These are phyloP conservation scores for Erodium moschatum DNA, from an alignment of 441 rosid species.

Conservation along the genomic window DNA sequence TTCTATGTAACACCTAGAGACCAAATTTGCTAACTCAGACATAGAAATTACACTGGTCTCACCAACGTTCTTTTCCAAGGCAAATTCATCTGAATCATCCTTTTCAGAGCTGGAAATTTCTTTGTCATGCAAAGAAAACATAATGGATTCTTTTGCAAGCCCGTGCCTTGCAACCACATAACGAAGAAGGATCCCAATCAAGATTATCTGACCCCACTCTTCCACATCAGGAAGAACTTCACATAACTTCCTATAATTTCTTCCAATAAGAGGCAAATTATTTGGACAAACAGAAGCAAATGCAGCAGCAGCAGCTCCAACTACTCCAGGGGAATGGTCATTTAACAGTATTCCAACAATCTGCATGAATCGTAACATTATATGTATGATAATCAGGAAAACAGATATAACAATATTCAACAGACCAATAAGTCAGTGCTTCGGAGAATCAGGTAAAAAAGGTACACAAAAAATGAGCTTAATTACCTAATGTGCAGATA, in stretches of 20 bases:
- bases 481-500: too few relatives aligned
- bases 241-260: constrained; percentile 63
- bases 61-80: constrained; percentile 29
- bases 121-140: constrained; percentile 47
- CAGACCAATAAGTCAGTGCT: too few relatives aligned
- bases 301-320: constrained; percentile 93
- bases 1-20: constrained; percentile 74
- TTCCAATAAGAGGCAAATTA: constrained; percentile 58
- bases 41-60: constrained; percentile 27
- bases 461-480: too few relatives aligned
- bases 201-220: constrained; percentile 94
- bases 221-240: constrained; percentile 93
- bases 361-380: constrained; percentile 38
- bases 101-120: constrained; percentile 37
- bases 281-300: constrained; percentile 78
- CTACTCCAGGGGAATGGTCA: constrained; percentile 83
- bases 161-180: constrained; percentile 81
- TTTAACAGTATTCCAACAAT: constrained; percentile 62
- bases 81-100: constrained; percentile 34
- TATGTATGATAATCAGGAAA: background rate
- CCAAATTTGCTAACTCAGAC: constrained; percentile 36
- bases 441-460: too few relatives aligned
- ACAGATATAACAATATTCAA: background rate
- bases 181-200: constrained; percentile 67
- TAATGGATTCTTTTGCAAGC: constrained; percentile 76